Evolutionary conservation across 1,284 basidiomycete genomes (phyloP), one percentile per base, ranked within the genome.

Genomic region (Sanghuangporus sanghuang): DNA sequence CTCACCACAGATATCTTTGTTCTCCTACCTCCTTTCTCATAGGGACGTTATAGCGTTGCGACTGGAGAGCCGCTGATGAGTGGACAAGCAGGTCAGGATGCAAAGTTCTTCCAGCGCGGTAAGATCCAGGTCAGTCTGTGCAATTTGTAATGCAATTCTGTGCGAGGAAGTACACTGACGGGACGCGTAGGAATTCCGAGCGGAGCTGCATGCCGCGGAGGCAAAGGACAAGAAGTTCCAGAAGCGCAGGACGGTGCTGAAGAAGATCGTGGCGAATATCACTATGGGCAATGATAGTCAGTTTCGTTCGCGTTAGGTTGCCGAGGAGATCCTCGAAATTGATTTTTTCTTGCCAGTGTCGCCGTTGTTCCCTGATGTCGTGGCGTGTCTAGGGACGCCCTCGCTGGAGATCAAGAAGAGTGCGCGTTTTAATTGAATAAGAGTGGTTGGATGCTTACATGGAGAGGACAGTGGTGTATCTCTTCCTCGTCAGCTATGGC

Each of bases 401-500:
- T 78, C 96, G 7, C 82, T 99, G 44, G 97, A 99, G 76, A 96
- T 99, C 75, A 99, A 99, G 84, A 99, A 99, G 84, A 98, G 96
- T 95, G 71, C 74, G 87, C 74, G 35, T 52, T 27, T 42, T 40
- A 3, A 35, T 7, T 50, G 39, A 23, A 6, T 44, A 52, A 44
- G 36, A 59, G 1, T 53, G n/a, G 59, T 32, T 6, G 8, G 21
- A 21, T 21, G 61, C 58, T 66, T 64, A 68, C 50, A 68, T 35
- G 11, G 7, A 44, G 49, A 53, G 35, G 52, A 8, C 70, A 96
- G 94, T 94, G 92, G 92, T 95, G 53, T 95, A 95, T 76, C 84
- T 95, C 49, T 97, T 93, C 77, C 84, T 97, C 63, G 87, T 96
- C 71, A 96, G 93, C 78, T 97, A 97, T 73, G 94, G 92, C 54